Evolutionary conservation across 306 rosid species (phyloP).

Genomic region (Benincasa hispida): DNA sequence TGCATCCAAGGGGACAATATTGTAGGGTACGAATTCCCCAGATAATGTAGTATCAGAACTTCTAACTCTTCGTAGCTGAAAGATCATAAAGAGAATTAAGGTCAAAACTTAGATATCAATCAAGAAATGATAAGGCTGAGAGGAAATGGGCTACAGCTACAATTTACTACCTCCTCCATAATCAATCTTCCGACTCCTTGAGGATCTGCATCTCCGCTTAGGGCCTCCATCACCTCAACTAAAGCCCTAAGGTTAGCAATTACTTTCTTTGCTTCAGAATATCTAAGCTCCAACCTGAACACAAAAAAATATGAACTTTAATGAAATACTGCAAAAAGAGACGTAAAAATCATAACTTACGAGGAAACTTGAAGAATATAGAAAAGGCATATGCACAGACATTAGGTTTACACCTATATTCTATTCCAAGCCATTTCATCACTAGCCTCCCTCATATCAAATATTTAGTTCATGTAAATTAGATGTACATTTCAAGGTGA

Average conservation of each 20-base stretch:
- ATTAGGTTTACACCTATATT: background rate
- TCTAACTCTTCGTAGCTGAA: conserved; percentile 60
- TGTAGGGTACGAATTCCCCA: conserved; percentile 71
- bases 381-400: background rate
- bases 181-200: conserved; percentile 68
- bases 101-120: conserved; percentile 10
- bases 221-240: conserved; percentile 90
- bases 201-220: conserved; percentile 75
- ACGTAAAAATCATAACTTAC: background rate
- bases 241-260: conserved; percentile 73
- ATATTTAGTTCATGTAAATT: background rate
- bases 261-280: conserved; percentile 52
- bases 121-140: background rate
- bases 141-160: conserved; percentile 15
- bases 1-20: conserved; percentile 80
- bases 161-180: conserved; percentile 67
- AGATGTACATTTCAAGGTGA: background rate
- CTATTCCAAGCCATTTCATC: background rate
- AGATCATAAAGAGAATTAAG: conserved; percentile 11
- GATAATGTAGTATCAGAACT: conserved; percentile 40
- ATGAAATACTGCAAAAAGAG: background rate
- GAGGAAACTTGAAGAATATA: background rate
- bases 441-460: background rate
- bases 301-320: conserved; percentile 7
- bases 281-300: conserved; percentile 38